Conservation (phyloP, 2,329 filamentous ascomycete species). For the Apiospora malaysiana region DNA sequence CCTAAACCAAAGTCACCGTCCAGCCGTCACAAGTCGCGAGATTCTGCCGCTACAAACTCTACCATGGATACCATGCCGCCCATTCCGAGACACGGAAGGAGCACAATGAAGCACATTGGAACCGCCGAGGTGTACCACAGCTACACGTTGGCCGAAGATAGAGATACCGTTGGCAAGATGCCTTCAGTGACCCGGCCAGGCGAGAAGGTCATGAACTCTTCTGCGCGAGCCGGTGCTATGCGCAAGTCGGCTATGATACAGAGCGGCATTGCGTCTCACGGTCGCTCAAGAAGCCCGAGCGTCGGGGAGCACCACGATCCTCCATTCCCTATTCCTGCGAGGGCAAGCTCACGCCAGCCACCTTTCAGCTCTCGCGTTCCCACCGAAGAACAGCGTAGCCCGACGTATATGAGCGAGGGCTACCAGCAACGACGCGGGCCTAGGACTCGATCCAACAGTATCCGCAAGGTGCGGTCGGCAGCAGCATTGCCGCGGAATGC, state of each 20-base stretch:
- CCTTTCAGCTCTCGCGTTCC: conserved; percentile 68
- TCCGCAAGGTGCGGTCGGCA: conserved; percentile 86
- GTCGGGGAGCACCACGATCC: conserved; percentile 67
- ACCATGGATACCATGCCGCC: conserved; percentile 48
- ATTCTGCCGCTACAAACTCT: conserved; percentile 44
- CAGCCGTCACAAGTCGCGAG: conserved; percentile 48
- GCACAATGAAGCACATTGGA: conserved; percentile 42
- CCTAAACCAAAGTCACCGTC: conserved; percentile 57
- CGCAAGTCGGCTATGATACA: conserved; percentile 82
- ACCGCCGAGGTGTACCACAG: conserved; percentile 53
- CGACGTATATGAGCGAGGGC: conserved; percentile 58
- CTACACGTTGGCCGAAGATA: conserved; percentile 43
- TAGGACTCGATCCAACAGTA: conserved; percentile 61
- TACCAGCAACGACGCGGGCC: conserved; percentile 58
- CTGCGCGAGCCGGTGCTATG: conserved; percentile 58
- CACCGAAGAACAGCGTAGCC: conserved; percentile 78
- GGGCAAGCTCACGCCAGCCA: conserved; percentile 83
- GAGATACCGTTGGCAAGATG: conserved; percentile 38
- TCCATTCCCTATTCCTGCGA: conserved; percentile 89
- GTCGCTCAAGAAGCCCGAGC: conserved; percentile 69
- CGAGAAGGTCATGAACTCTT: conserved; percentile 48
- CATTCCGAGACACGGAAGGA: conserved; percentile 35
- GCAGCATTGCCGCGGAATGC: conserved; percentile 68
- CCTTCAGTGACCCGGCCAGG: conserved; percentile 40
- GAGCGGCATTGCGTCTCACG: conserved; percentile 74